phyloP scores from a whole-genome alignment of 148 eudicot species.

The Silene latifolia region DNA sequence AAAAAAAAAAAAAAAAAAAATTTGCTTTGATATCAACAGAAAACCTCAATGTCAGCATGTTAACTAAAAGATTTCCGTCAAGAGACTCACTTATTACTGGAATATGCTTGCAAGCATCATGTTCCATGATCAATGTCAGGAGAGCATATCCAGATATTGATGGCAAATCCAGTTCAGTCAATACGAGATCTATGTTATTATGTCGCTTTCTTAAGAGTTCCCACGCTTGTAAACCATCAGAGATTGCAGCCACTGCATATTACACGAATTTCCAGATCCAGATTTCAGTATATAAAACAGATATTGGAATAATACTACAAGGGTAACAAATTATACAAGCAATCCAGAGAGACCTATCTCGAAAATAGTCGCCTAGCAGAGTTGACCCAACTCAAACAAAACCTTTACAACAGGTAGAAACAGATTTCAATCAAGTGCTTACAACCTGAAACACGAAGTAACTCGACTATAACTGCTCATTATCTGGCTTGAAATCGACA shows the following conservation, averaged over 20 bases:
- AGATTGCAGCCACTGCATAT: slow-evolving; percentile 49
- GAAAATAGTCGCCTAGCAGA: no score
- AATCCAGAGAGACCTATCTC: no score
- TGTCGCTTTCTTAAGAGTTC: slow-evolving; percentile 44
- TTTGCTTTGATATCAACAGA: background rate
- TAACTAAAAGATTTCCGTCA: background rate
- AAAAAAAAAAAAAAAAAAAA: background rate
- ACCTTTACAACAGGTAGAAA: no score
- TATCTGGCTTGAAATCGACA: no score
- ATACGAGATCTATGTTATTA: slow-evolving; percentile 45
- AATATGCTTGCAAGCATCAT: slow-evolving; percentile 46
- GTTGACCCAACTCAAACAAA: no score
- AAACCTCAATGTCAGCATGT: background rate
- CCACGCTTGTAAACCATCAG: slow-evolving; percentile 68
- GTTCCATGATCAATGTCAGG: slow-evolving; percentile 52
- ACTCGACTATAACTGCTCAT: no score
- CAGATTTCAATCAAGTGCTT: no score
- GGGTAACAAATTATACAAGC: no score
- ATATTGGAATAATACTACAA: background rate
- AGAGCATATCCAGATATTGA: slow-evolving; percentile 61
- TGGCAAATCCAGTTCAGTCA: slow-evolving; percentile 60
- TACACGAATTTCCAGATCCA: background rate
- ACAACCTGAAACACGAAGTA: no score
- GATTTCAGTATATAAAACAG: background rate
- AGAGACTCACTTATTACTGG: slow-evolving; percentile 55